Percentiles rank a stretch among this genome's conserved stretches.
phyloP scores from a whole-genome alignment of 2,329 filamentous ascomycete genomes.

The Fusarium sacchari region DNA sequence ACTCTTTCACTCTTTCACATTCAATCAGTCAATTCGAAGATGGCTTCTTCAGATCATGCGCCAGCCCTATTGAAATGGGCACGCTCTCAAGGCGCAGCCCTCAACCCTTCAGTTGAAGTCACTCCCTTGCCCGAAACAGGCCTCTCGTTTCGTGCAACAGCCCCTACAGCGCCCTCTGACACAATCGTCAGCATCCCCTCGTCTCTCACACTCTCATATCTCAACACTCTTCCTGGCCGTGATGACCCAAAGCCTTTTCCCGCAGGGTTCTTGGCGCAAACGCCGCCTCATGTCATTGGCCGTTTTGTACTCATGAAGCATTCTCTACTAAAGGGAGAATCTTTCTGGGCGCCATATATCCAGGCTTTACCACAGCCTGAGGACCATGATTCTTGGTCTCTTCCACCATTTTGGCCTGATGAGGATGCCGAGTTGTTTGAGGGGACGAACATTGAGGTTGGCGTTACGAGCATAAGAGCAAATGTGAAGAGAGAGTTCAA shows the following conservation, averaged over 20 bases:
- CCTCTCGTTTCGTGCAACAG: conserved; percentile 63
- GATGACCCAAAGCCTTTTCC: conserved; percentile 54
- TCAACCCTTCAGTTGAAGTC: conserved; percentile 64
- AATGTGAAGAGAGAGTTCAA: conserved; percentile 60
- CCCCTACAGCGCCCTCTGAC: conserved; percentile 51
- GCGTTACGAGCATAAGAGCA: conserved; percentile 58
- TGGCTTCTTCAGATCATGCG: conserved; percentile 36
- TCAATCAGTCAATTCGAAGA: conserved; percentile 1
- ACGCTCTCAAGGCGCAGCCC: conserved; percentile 53
- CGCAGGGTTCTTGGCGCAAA: conserved; percentile 57
- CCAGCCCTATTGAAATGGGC: conserved; percentile 61
- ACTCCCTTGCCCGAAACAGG: conserved; percentile 61
- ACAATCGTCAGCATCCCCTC: conserved; percentile 63
- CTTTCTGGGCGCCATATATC: conserved; percentile 77
- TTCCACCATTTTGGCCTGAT: conserved; percentile 72
- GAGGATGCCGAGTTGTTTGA: conserved; percentile 67
- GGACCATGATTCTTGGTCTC: conserved; percentile 59
- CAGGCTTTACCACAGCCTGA: conserved; percentile 70
- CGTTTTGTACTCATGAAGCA: conserved; percentile 77
- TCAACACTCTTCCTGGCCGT: conserved; percentile 58
- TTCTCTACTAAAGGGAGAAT: conserved; percentile 65
- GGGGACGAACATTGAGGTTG: conserved; percentile 63
- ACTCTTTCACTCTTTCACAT: neutral
- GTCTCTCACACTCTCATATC: conserved; percentile 65
- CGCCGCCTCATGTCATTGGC: conserved; percentile 68